Evolutionary conservation across 768 basidiomycete genomes (phyloP).

Genomic region (Lactarius pseudohatsudake): DNA sequence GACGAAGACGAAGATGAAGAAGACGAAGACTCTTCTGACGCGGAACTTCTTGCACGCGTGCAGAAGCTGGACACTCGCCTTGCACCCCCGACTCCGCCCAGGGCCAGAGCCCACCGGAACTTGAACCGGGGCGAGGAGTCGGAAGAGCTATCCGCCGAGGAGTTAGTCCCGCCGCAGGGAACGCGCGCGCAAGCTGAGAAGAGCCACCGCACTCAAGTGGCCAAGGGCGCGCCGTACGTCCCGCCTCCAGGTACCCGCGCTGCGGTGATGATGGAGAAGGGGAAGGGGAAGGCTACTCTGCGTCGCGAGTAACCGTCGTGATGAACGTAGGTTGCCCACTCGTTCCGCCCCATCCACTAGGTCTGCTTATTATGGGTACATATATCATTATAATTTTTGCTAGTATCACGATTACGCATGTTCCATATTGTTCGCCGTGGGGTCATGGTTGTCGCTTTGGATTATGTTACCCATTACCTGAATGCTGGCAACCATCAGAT

Average conservation of each 20-base stretch:
- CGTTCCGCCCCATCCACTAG: not conserved
- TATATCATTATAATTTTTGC: not conserved
- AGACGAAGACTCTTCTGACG: not conserved
- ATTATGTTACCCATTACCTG: not conserved
- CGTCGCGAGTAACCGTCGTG: not conserved
- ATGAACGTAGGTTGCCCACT: not conserved
- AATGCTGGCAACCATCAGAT: not conserved
- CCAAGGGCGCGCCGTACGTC: constrained; percentile 12
- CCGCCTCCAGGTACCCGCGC: constrained; percentile 23
- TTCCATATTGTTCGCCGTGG: too few relatives aligned
- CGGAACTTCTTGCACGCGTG: constrained; percentile 3
- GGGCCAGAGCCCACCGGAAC: not conserved
- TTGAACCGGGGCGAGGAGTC: not conserved
- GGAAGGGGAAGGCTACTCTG: not conserved
- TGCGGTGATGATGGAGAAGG: constrained; percentile 12
- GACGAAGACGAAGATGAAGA: not conserved
- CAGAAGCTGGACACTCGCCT: not conserved
- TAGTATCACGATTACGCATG: too few relatives aligned
- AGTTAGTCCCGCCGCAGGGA: constrained; percentile 14
- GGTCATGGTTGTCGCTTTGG: not conserved
- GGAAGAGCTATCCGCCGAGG: constrained; percentile 5
- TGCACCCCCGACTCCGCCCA: not conserved
- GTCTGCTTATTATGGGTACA: not conserved
- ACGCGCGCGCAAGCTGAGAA: constrained; percentile 19
- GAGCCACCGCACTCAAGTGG: constrained; percentile 4